A percentile compares a stretch with the other conserved stretches of the same genome.
These are phyloP conservation scores for Malassezia brasiliensis DNA, from an alignment of 1,284 basidiomycete genomes.

Conservation along the genomic window DNA sequence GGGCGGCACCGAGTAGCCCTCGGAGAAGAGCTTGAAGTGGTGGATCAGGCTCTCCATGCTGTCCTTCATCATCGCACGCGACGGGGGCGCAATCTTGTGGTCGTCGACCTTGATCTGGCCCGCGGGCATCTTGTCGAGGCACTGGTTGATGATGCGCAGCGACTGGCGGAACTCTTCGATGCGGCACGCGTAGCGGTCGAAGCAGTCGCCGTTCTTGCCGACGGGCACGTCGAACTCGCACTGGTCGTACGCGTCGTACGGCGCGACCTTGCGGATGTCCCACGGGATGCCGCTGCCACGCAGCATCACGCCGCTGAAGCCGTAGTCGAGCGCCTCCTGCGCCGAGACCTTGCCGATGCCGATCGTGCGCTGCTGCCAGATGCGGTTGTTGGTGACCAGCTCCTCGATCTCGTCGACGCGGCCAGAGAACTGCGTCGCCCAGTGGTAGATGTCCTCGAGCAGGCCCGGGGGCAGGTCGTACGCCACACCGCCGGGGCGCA, in stretches of 20 bases:
- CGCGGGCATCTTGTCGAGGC: slow-evolving; percentile 87
- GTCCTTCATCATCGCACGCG: slow-evolving; percentile 96
- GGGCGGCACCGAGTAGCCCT: slow-evolving; percentile 91
- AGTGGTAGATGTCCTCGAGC: slow-evolving; percentile 92
- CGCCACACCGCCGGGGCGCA: slow-evolving; percentile 93
- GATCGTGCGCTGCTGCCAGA: slow-evolving; percentile 91
- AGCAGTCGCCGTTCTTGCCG: slow-evolving; percentile 94
- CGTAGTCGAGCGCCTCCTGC: slow-evolving; percentile 81
- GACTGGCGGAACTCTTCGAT: slow-evolving; percentile 97
- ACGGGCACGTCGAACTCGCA: slow-evolving; percentile 93
- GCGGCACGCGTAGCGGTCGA: slow-evolving; percentile 86
- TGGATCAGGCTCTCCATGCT: slow-evolving; percentile 92
- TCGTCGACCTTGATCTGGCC: slow-evolving; percentile 92
- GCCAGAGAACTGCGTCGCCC: slow-evolving; percentile 86
- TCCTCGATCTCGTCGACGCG: slow-evolving; percentile 96
- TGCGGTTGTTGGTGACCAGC: slow-evolving; percentile 91
- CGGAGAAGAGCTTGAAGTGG: slow-evolving; percentile 92
- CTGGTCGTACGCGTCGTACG: slow-evolving; percentile 96
- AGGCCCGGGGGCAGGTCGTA: slow-evolving; percentile 94
- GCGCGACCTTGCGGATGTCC: slow-evolving; percentile 79
- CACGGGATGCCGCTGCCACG: slow-evolving; percentile 86
- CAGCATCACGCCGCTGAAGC: slow-evolving; percentile 94
- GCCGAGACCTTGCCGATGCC: slow-evolving; percentile 85
- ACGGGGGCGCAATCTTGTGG: slow-evolving; percentile 94
- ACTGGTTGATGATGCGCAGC: slow-evolving; percentile 74